These are phyloP conservation scores for Sporothrix humicola DNA, from an alignment of 2,329 filamentous ascomycete genomes.

Conservation along the genomic window DNA sequence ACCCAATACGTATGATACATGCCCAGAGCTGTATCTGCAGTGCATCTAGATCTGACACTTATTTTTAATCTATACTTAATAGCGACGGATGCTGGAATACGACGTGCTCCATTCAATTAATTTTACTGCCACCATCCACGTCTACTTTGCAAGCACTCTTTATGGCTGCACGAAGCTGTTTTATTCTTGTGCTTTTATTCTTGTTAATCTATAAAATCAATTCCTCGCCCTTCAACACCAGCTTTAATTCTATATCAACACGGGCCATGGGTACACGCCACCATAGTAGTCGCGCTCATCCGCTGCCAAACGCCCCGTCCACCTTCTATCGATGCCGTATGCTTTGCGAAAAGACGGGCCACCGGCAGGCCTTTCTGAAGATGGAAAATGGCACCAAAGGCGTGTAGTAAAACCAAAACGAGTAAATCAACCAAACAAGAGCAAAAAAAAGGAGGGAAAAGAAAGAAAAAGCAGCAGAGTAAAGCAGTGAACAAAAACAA, in stretches of 20 bases:
- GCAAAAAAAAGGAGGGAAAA: background rate
- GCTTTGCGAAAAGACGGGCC: slow-evolving; percentile 3
- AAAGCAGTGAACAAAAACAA: background rate
- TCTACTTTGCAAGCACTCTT: too few species aligned
- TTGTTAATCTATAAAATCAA: too few species aligned
- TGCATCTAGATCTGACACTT: too few species aligned
- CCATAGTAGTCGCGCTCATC: background rate
- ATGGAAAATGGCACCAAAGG: slow-evolving; percentile 12
- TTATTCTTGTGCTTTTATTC: too few species aligned
- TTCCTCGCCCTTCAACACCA: too few species aligned
- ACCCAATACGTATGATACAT: too few species aligned
- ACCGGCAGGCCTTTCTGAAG: background rate
- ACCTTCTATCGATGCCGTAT: background rate
- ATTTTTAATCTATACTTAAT: background rate
- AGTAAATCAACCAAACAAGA: slow-evolving; percentile 13
- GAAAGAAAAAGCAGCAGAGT: background rate
- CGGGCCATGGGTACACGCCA: background rate
- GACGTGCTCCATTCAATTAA: too few species aligned
- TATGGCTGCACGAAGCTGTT: too few species aligned
- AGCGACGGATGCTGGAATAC: too few species aligned
- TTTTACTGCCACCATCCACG: too few species aligned
- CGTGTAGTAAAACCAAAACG: background rate
- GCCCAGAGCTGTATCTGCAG: background rate
- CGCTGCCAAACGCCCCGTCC: slow-evolving; percentile 22
- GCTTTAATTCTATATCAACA: too few species aligned